phyloP scores from a whole-genome alignment of 805 yeast species.

The Zygotorulaspora chibaensis region DNA sequence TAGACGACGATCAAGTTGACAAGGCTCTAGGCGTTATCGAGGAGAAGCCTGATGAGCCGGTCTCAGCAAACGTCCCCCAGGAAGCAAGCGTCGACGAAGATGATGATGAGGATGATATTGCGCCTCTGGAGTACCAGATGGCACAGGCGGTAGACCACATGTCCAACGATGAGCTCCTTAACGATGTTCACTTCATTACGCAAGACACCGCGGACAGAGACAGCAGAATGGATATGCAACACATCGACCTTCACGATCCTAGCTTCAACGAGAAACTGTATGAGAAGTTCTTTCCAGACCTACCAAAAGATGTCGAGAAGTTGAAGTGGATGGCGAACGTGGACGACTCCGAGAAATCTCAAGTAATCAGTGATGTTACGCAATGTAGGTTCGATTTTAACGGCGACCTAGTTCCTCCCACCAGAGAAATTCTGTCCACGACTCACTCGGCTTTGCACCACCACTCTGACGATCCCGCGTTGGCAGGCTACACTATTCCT shows the following conservation, averaged over 20 bases:
- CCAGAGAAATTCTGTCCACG: conserved; percentile 45
- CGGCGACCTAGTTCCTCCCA: conserved; percentile 68
- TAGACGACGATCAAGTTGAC: conserved; percentile 30
- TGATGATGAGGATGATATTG: conserved; percentile 48
- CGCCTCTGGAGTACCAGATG: conserved; percentile 47
- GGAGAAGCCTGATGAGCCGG: neutral
- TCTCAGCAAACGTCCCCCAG: neutral
- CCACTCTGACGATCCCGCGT: conserved; percentile 80
- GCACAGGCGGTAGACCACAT: conserved; percentile 43
- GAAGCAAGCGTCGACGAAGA: conserved; percentile 21
- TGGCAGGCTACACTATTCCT: conserved; percentile 86
- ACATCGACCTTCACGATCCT: conserved; percentile 67
- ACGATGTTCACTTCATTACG: conserved; percentile 62
- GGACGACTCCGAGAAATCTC: conserved; percentile 37
- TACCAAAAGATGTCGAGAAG: conserved; percentile 76
- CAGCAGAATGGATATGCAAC: conserved; percentile 12
- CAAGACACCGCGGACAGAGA: conserved; percentile 38
- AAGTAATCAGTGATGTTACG: conserved; percentile 44
- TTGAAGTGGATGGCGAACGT: conserved; percentile 89
- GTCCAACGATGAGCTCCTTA: conserved; percentile 40
- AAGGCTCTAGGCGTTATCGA: conserved; percentile 24
- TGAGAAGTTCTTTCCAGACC: conserved; percentile 81
- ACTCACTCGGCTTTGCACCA: conserved; percentile 77
- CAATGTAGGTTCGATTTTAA: conserved; percentile 84
- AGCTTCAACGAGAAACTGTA: conserved; percentile 74